Evolutionary conservation across 2,329 filamentous ascomycete genomes (phyloP), one percentile per base, ranked within the genome.

Genomic region (Diplodia seriata): DNA sequence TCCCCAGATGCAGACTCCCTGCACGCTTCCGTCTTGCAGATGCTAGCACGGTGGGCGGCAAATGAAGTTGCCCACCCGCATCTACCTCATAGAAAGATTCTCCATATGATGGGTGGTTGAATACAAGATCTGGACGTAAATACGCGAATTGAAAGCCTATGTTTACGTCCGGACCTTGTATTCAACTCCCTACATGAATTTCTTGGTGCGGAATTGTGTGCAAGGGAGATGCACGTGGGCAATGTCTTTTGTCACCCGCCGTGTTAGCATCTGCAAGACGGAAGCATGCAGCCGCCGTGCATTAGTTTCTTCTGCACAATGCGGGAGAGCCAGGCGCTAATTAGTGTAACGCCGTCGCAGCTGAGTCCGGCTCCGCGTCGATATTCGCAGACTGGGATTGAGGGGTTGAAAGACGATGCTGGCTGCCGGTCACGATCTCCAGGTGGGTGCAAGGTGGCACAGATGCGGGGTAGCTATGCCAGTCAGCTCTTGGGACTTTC

Each of bases 331-430:
- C 43, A 18, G 18, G 8, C 43, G 43, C 43, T 4, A 26, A 26
- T 2, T 26, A 73, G 18, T 9, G 18, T 11, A 7, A 43, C n/a
- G 43, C n/a, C n/a, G 43, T 47, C 12, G 43, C 43, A 20, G 43
- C 7, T 47, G 43, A n/a, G 8, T 47, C 18, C 43, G n/a, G n/a
- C 8, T 33, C 9, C n/a, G n/a, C 43, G 18, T 47, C n/a, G 43
- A 20, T 47, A n/a, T 20, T 36, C 33, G 43, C 43, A 20, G 43
- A 33, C 43, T n/a, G 43, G 43, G 43, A n/a, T 47, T 8, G 18
- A 15, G 36, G 1, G 9, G 14, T 38, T 43, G 15, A 15, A 15
- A 43, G 40, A n/a, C 40, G 40, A 47, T 7, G 15, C 15, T n/a
- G 8, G 18, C 18, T 18, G n/a, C 43, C n/a, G 43, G 43, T 9